Evolutionary conservation across 169 alveolate species (phyloP).

Genomic region (Babesia sp.): DNA sequence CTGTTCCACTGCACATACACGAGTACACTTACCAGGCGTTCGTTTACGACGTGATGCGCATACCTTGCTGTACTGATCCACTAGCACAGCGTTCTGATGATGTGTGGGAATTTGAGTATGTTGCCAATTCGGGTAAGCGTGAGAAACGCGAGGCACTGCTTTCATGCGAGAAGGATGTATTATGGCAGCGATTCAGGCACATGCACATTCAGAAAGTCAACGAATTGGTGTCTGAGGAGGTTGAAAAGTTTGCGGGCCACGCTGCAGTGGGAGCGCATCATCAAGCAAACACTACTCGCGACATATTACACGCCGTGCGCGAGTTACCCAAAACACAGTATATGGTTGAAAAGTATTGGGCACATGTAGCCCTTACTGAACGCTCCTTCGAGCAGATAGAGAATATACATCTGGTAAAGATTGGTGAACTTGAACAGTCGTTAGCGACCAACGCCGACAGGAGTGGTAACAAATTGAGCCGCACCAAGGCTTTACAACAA

Average conservation of each 20-base stretch:
- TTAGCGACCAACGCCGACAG: slow-evolving; percentile 76
- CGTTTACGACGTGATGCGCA: slow-evolving; percentile 74
- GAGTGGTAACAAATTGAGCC: slow-evolving; percentile 70
- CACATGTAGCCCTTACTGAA: slow-evolving; percentile 75
- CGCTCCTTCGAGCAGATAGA: slow-evolving; percentile 71
- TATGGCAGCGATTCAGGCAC: slow-evolving; percentile 79
- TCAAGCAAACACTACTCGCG: slow-evolving; percentile 57
- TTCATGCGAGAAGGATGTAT: slow-evolving; percentile 71
- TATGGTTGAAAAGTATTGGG: slow-evolving; percentile 80
- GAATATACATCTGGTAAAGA: slow-evolving; percentile 47
- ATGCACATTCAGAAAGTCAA: slow-evolving; percentile 80
- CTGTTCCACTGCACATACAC: slow-evolving; percentile 76
- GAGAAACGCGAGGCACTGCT: slow-evolving; percentile 61
- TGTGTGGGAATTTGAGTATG: slow-evolving; percentile 56
- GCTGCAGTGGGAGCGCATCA: slow-evolving; percentile 25
- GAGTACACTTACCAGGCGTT: slow-evolving; percentile 83
- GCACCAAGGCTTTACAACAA: slow-evolving; percentile 34
- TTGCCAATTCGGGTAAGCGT: slow-evolving; percentile 64
- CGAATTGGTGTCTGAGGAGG: slow-evolving; percentile 74
- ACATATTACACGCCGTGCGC: slow-evolving; percentile 66
- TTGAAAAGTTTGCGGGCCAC: slow-evolving; percentile 66
- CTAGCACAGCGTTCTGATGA: slow-evolving; percentile 36
- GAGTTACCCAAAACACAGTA: slow-evolving; percentile 77
- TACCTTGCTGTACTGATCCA: slow-evolving; percentile 46
- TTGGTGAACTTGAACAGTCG: slow-evolving; percentile 77